A percentile compares a stretch with the other conserved stretches of the same genome.
phyloP scores from a whole-genome alignment of 257 asterid species.

The Paulownia fortunei region DNA sequence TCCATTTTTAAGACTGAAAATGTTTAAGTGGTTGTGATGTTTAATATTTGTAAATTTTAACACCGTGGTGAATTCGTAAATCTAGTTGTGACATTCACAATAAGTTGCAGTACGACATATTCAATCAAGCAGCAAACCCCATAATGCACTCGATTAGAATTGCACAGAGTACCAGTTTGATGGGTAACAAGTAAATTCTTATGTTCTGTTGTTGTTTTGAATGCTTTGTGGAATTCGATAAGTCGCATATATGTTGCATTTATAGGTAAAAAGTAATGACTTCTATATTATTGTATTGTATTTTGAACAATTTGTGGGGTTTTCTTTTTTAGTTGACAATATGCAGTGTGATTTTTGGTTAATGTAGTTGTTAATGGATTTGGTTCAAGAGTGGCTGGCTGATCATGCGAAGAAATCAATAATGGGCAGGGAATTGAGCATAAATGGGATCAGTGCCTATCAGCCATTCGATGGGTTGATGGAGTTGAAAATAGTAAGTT shows the following conservation, averaged over 20 bases:
- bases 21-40: no score
- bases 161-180: background rate
- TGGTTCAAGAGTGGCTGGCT: slow-evolving; percentile 63
- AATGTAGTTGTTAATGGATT: slow-evolving; percentile 52
- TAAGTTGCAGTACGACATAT: background rate
- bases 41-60: no score
- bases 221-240: background rate
- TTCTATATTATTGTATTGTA: background rate
- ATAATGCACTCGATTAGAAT: background rate
- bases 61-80: background rate
- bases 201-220: background rate
- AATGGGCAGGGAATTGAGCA: slow-evolving; percentile 41
- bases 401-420: slow-evolving; percentile 46
- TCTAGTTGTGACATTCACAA: background rate
- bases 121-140: background rate
- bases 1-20: no score
- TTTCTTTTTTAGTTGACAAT: background rate
- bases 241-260: background rate
- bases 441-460: slow-evolving; percentile 48
- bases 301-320: background rate
- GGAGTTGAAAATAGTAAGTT: slow-evolving; percentile 61
- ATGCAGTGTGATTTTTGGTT: background rate
- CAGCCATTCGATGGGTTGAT: slow-evolving; percentile 61
- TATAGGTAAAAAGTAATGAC: background rate
- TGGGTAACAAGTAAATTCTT: background rate